Conservation (phyloP, 1,284 basidiomycete genomes). For the Cutaneotrichosporon spelunceum region DNA sequence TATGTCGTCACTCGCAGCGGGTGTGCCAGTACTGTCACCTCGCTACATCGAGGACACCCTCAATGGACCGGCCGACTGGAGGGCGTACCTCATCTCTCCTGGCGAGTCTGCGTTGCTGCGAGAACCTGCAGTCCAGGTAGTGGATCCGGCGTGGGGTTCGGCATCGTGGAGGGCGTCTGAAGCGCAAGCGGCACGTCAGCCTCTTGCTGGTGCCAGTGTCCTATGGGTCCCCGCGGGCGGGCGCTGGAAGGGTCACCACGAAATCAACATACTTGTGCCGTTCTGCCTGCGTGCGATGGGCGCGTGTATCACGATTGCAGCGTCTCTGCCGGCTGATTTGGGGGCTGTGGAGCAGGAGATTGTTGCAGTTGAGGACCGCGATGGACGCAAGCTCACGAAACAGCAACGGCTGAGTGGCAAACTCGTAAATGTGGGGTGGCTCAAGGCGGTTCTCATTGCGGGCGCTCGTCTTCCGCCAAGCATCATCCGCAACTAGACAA, state of each 20-base stretch:
- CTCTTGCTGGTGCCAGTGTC: slow-evolving; percentile 32
- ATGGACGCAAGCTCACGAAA: slow-evolving; percentile 41
- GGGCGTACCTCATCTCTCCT: slow-evolving; percentile 62
- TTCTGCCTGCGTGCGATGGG: slow-evolving; percentile 67
- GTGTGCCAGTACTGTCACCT: slow-evolving; percentile 73
- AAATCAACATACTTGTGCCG: slow-evolving; percentile 57
- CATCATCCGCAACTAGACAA: not conserved
- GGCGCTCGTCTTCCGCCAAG: slow-evolving; percentile 7
- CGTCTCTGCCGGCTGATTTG: slow-evolving; percentile 42
- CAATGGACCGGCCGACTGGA: slow-evolving; percentile 57
- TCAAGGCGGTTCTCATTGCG: slow-evolving; percentile 67
- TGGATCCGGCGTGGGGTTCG: slow-evolving; percentile 67
- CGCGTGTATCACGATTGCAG: slow-evolving; percentile 60
- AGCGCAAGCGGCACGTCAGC: slow-evolving; percentile 54
- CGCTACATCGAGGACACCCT: slow-evolving; percentile 60
- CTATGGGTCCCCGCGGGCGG: slow-evolving; percentile 33
- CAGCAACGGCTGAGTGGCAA: slow-evolving; percentile 41
- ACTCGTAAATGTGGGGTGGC: slow-evolving; percentile 58
- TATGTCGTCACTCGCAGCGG: slow-evolving; percentile 73
- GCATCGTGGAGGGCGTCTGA: slow-evolving; percentile 52
- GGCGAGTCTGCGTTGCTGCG: slow-evolving; percentile 60
- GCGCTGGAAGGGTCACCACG: slow-evolving; percentile 12
- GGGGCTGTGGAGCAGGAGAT: slow-evolving; percentile 57
- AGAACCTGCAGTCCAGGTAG: slow-evolving; percentile 63
- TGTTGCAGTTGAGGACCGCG: slow-evolving; percentile 61